Conservation (phyloP, 306 rosid genomes). For the Sicyos edulis region DNA sequence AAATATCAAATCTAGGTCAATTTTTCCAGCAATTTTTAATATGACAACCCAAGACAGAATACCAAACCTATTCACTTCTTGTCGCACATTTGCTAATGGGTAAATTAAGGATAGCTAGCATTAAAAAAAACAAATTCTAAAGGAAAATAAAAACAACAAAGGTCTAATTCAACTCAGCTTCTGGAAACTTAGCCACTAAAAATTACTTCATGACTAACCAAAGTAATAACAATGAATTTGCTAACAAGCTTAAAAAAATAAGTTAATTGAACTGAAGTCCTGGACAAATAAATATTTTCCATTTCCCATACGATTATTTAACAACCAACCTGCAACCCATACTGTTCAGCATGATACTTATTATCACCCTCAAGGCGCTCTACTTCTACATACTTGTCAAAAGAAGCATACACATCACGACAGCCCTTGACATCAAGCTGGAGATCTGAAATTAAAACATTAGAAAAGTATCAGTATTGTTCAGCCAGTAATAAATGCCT, state of each 20-base stretch:
- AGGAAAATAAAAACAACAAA: background rate
- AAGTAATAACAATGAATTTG: background rate
- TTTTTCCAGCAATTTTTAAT: background rate
- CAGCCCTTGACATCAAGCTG: conserved; percentile 99
- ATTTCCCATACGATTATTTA: background rate
- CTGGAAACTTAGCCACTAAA: no score
- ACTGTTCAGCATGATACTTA: conserved; percentile 89
- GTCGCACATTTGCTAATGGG: background rate
- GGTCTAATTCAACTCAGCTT: no score
- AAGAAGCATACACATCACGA: conserved; percentile 90
- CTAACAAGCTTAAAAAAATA: background rate
- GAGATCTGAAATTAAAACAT: conserved; percentile 50
- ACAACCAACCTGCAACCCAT: conserved; percentile 83
- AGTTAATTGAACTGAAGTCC: background rate
- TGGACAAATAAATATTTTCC: background rate
- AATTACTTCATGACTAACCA: background rate
- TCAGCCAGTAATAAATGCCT: conserved; percentile 14
- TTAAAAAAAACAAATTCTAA: background rate
- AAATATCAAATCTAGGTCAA: background rate
- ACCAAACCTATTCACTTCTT: background rate
- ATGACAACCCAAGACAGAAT: conserved; percentile 7
- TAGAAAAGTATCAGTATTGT: conserved; percentile 1
- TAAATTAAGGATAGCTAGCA: background rate
- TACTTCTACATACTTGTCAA: conserved; percentile 98
- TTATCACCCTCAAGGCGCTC: conserved; percentile 97